These are phyloP conservation scores for Tuber calosporum DNA, from an alignment of 495 filamentous ascomycete species.

Conservation along the genomic window DNA sequence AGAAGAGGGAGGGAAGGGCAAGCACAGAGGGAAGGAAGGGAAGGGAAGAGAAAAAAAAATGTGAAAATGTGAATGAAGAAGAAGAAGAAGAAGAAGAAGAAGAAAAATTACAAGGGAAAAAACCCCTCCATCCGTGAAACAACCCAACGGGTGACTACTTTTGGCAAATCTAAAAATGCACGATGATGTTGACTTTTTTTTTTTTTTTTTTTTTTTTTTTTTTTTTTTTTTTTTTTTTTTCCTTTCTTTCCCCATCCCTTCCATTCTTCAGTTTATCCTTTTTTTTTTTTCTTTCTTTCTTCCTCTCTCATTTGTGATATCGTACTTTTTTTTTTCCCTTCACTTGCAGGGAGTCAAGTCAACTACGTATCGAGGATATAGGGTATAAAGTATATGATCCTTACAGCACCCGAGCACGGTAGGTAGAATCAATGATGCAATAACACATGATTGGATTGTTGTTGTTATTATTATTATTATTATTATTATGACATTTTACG, in stretches of 20 bases:
- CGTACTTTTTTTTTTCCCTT: no score
- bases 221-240: not conserved
- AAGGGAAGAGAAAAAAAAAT: not conserved
- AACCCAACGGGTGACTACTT: not conserved
- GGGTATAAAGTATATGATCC: no score
- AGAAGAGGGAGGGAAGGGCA: not conserved
- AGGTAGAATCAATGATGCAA: not conserved
- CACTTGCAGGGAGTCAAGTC: not conserved
- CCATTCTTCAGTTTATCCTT: no score
- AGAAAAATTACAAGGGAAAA: no score
- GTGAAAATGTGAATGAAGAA: not conserved
- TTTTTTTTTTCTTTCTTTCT: not conserved
- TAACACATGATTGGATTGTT: not conserved
- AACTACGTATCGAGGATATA: no score
- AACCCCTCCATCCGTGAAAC: not conserved
- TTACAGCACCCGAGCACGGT: no score
- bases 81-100: not conserved
- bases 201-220: not conserved
- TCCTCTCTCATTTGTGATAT: not conserved
- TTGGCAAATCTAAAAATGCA: not conserved
- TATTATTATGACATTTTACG: no score
- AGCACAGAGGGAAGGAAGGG: not conserved
- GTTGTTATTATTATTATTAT: no score
- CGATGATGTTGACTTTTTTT: not conserved
- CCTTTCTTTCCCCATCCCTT: no score